Evolutionary conservation across 2,329 filamentous ascomycete species (phyloP), one percentile per base, ranked within the genome.

Genomic region (Zopfia rhizophila): DNA sequence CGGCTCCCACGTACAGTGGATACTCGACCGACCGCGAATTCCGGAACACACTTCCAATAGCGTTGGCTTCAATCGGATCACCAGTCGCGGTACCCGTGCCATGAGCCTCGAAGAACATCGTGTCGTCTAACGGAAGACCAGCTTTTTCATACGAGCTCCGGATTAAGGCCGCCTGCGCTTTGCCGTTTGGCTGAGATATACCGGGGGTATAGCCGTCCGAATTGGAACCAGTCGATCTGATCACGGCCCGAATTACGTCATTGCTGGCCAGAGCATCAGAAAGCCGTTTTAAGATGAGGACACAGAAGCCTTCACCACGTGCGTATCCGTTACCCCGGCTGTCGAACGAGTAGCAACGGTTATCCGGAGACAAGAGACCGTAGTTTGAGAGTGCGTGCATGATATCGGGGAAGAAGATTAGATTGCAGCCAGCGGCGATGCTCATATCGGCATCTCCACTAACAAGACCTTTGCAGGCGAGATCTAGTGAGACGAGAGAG

Each of bases 21-120:
- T 38, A 24, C 11, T 21, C 12, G 3, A 5, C 2, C 19, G 7
- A 8, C 29, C 29, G 14, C 16, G 10, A 8, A 5, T 53, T 43
- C 10, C 19, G 4, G 30, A 53, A 45, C 1, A 31, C 28, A 1
- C 13, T n/a, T 3, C 22, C 35, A 16, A 52, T 38, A 5, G 38
- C 41, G 11, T 25, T 30, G 1, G 44, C 44, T 31, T 63, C 58
- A n/a, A 53, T 48, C 4, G 53, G 43, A 21, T 56, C 53, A 3
- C 82, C 81, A 2, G 77, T 80, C 30, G 77, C 75, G 1, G 82
- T 85, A 4, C 82, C 82, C 8, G 49, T 45, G 8, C 45, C 44
- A 46, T 73, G 71, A 1, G 62, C 63, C 48, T 74, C 71, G 5
- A 72, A 55, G 25, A 64, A 72, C 8, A 24, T 22, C 8, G 36